Conservation (phyloP, 139 green algal genomes). For the Pleodorina starrii region DNA sequence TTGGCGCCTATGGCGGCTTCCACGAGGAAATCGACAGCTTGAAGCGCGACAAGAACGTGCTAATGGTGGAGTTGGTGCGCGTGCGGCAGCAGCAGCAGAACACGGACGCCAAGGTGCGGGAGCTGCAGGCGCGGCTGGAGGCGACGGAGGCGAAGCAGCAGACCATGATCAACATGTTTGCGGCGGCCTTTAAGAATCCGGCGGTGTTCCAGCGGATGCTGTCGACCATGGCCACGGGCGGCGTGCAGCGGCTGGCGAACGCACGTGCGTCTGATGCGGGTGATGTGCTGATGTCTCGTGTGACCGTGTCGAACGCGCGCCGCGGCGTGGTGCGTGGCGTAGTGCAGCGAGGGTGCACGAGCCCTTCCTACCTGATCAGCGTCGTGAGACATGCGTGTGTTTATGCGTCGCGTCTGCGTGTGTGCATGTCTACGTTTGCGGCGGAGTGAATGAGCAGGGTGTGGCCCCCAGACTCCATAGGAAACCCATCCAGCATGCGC, state of each 20-base stretch:
- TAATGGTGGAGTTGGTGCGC: constrained; percentile 92
- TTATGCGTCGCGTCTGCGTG: too few relatives aligned
- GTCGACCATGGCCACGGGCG: constrained; percentile 44
- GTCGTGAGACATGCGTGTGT: too few relatives aligned
- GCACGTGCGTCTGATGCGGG: constrained; percentile 38
- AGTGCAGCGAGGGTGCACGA: too few relatives aligned
- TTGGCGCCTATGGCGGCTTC: constrained; percentile 87
- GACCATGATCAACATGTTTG: constrained; percentile 89
- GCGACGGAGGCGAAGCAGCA: constrained; percentile 83
- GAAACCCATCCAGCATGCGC: too few relatives aligned
- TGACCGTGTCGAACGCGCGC: too few relatives aligned
- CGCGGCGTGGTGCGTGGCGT: too few relatives aligned
- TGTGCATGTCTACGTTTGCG: too few relatives aligned
- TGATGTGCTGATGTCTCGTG: too few relatives aligned
- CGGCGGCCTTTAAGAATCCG: constrained; percentile 86
- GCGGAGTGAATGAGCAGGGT: too few relatives aligned
- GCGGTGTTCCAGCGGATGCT: constrained; percentile 73
- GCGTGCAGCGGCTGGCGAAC: constrained; percentile 56
- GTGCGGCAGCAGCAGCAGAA: constrained; percentile 80
- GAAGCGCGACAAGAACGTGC: constrained; percentile 91
- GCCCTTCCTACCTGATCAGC: too few relatives aligned
- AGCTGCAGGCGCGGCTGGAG: constrained; percentile 79
- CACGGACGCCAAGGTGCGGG: constrained; percentile 71
- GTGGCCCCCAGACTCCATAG: too few relatives aligned
- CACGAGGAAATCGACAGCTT: constrained; percentile 86